Percentiles rank a stretch among this genome's conserved stretches.
phyloP scores from a whole-genome alignment of 345 rosid genomes.

The Eucalyptus decipiens region DNA sequence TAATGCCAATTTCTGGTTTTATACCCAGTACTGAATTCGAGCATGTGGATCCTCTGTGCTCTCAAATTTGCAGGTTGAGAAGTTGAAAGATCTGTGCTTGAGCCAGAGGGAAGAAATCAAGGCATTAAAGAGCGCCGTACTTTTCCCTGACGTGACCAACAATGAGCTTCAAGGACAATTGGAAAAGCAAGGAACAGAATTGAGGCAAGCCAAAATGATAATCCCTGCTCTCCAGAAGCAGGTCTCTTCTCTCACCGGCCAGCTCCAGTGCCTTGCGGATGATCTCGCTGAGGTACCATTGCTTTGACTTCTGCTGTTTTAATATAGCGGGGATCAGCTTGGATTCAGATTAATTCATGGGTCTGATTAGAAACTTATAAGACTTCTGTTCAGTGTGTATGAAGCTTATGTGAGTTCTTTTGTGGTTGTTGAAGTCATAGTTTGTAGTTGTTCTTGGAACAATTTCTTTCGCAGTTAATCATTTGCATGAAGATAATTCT shows the following conservation, averaged over 20 bases:
- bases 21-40: background rate
- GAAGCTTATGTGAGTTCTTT: background rate
- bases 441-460: background rate
- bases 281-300: conserved; percentile 65
- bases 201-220: conserved; percentile 67
- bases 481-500: background rate
- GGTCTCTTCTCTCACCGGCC: conserved; percentile 81
- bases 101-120: conserved; percentile 88
- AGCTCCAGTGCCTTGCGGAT: conserved; percentile 69
- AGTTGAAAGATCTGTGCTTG: conserved; percentile 81
- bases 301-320: background rate
- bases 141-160: conserved; percentile 72
- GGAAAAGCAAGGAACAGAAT: conserved; percentile 55
- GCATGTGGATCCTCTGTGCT: background rate
- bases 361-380: background rate
- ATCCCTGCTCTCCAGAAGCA: conserved; percentile 79
- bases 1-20: background rate
- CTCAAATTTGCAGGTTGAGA: conserved; percentile 58
- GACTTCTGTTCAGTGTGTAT: background rate
- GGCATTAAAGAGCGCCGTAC: conserved; percentile 51
- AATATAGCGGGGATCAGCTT: background rate
- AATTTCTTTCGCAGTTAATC: background rate
- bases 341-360: background rate
- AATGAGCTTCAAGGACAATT: conserved; percentile 38
- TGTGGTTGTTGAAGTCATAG: background rate